Base-by-base conservation (phyloP, 495 filamentous ascomycete species). In the Neurospora sp. region DNA sequence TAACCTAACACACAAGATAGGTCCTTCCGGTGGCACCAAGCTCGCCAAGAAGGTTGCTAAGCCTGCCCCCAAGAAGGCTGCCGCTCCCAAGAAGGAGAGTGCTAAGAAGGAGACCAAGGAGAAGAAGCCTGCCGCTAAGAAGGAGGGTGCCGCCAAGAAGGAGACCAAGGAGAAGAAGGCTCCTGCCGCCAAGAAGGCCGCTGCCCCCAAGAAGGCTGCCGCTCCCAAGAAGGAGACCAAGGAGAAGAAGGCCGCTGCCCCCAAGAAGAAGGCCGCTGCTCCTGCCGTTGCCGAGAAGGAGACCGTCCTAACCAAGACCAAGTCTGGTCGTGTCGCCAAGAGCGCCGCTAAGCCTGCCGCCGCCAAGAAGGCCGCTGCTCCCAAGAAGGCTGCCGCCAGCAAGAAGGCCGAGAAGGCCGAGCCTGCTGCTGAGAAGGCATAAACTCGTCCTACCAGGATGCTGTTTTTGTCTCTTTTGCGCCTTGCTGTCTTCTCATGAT, bases 21-120 rank as follows among this genome's bases (percentile, higher is more conserved):
- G 94, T 76, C 87, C 93, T 71, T 98, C 96, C 68, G 96, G 96
- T 53, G 92, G 93, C 75, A 93, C 97, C 84, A 99, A 99, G 90
- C 91, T 99, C 61, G 92, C 91, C 39, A 97, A 96, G 90, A 96
- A 97, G 87, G 85, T 73, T 3, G 72, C 85, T 38, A 83, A 84
- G 79, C 75, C 81, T 38, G 78, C 81, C 71, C 77, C 75, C 20
- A 77, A 80, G 45, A 83, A 83, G 76, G 76, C 84, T 45, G 78
- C 87, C 68, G 79, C 83, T 31, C 27, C 27, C 45, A 85, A 88
- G 80, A 88, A 87, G 80, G 83, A 82, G 18, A 78, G 79, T 37
- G 77, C 82, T 8, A 82, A 81, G 72, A 79, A 80, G 79, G 80
- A 85, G 78, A 37, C 77, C 77, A 72, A 75, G 74, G 77, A 79